A percentile compares a stretch with the other conserved stretches of the same genome.
phyloP scores from a whole-genome alignment of 2,329 filamentous ascomycete genomes.

The Aureobasidium sp. region DNA sequence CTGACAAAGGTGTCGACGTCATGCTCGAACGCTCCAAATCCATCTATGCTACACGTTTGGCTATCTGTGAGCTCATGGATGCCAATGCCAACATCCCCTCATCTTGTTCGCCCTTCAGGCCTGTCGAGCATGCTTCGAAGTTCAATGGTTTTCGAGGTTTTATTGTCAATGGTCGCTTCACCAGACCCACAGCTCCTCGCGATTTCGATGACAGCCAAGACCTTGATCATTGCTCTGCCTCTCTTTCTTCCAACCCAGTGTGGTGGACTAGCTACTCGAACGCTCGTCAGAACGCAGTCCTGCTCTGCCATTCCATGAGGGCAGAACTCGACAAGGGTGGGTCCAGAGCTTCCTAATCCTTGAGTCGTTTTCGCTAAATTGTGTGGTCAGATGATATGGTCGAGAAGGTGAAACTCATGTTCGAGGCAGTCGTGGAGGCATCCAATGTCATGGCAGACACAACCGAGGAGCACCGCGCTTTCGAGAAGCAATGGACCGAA shows the following conservation, averaged over 20 bases:
- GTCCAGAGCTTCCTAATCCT: neutral
- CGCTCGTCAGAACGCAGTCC: conserved; percentile 52
- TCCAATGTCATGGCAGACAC: neutral
- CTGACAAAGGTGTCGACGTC: conserved; percentile 25
- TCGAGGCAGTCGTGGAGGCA: conserved; percentile 7
- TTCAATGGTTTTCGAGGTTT: conserved; percentile 23
- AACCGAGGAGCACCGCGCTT: neutral
- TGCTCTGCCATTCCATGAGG: conserved; percentile 57
- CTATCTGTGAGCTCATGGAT: conserved; percentile 55
- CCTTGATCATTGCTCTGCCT: conserved; percentile 47
- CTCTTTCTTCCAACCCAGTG: conserved; percentile 48
- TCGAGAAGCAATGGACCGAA: conserved; percentile 1
- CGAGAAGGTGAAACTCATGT: conserved; percentile 5
- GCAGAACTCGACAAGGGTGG: conserved; percentile 51
- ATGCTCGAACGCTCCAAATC: conserved; percentile 43
- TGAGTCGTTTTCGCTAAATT: neutral
- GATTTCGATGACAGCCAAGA: conserved; percentile 27
- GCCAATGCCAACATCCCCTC: conserved; percentile 43
- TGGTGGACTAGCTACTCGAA: conserved; percentile 61
- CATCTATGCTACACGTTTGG: conserved; percentile 55
- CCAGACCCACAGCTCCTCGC: conserved; percentile 17
- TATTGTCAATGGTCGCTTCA: conserved; percentile 17
- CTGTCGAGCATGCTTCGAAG: conserved; percentile 31
- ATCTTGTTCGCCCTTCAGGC: conserved; percentile 45
- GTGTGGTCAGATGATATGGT: neutral